Percentiles rank a stretch among this genome's conserved stretches.
These are phyloP conservation scores for Larix kaempferi DNA, from an alignment of 75 land plant species.

Conservation along the genomic window DNA sequence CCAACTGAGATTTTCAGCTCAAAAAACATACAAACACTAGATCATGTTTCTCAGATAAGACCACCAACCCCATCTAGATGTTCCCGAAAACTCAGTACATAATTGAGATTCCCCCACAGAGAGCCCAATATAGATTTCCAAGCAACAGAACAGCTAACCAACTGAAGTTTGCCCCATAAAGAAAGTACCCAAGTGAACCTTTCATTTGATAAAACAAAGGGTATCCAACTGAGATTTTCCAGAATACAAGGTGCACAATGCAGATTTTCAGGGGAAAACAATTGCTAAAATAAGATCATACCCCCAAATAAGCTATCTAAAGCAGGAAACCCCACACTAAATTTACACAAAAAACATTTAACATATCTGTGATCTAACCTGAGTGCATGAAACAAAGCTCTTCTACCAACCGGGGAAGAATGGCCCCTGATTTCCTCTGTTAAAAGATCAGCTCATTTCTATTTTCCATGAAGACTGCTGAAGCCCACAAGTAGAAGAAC, in stretches of 20 bases:
- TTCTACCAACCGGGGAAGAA: too few relatives aligned
- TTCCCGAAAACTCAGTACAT: background rate
- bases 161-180: background rate
- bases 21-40: background rate
- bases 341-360: too few relatives aligned
- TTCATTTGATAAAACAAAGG: background rate
- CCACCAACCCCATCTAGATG: too few relatives aligned
- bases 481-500: background rate
- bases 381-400: background rate
- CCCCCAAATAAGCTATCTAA: background rate
- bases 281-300: background rate
- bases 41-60: background rate
- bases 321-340: too few relatives aligned
- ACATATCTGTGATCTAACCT: background rate
- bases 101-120: background rate
- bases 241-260: background rate
- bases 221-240: background rate
- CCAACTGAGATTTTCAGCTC: background rate
- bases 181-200: background rate
- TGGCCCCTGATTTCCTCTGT: background rate
- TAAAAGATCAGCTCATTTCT: background rate
- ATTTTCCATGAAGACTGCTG: conserved; percentile 3
- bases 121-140: background rate
- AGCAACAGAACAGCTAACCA: background rate
- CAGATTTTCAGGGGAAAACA: background rate